Base-by-base conservation (phyloP, 2,329 filamentous ascomycete genomes). In the Ilyonectria mors-panacis region DNA sequence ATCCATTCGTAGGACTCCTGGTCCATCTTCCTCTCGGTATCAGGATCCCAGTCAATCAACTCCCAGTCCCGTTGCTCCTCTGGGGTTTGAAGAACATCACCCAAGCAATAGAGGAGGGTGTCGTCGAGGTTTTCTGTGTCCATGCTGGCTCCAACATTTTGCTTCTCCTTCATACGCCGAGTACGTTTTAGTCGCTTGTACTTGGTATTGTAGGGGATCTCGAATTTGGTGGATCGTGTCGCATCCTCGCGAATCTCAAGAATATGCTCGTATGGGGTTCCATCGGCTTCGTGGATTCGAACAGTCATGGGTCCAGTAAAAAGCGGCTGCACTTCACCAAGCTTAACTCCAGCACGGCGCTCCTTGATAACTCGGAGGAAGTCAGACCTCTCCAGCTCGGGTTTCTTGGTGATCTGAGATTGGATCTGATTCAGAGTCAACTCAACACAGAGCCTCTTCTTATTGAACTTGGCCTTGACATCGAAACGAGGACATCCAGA, bases 1-100 rank as follows among this genome's bases (percentile, higher is more conserved):
- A 99, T 97, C 96, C 97, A 99, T 79, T 99, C 96, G 76, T 98
- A 99, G 0, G 94, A 97, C 78, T 99, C 96, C 70, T 94, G 91
- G 63, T 96, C 94, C 95, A 99, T 98, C 75, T 91, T 91, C 39
- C 92, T 88, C 80, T 98, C 95, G 17, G 95, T 94, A 62, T 97
- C 94, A 66, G 92, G 89, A 54, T 93, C 92, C 95, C 95, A 99
- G 70, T 98, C 95, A 6, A 90, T 89, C 6, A 99, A 85, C 58
- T 88, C 90, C 95, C 96, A 99, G 47, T 94, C 90, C 57, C 89
- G 85, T 51, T 94, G 89, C 61, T 99, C 96, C 69, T 97, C 92
- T 9, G 92, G 89, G 5, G 88, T 90, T 75, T 96, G 92, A 44
- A 99, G 88, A 9, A 97, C 92, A 79, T 99, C 96, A 30, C 96